Evolutionary conservation across 148 eudicot species (phyloP).

Genomic region (Talinum fruticosum): DNA sequence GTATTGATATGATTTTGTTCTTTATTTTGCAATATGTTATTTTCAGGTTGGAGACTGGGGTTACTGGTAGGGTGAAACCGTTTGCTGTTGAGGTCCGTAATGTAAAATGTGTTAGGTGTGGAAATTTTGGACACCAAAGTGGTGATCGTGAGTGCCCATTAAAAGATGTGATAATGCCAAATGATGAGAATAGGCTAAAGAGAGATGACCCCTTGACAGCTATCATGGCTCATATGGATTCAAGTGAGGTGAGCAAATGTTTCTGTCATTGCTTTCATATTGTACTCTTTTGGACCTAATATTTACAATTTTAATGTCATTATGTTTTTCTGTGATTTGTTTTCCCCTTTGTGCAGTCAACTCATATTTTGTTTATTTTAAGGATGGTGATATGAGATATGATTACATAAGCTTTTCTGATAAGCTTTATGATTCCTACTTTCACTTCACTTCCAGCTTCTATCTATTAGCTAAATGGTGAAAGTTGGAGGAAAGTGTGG

Average conservation of each 20-base stretch:
- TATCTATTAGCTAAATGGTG: not conserved
- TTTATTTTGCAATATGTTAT: constrained; percentile 4
- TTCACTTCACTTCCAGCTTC: not conserved
- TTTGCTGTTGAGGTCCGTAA: constrained; percentile 94
- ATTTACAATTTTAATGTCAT: not conserved
- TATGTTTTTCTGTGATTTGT: not conserved
- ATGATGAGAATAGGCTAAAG: constrained; percentile 89
- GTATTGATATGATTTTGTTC: constrained; percentile 1
- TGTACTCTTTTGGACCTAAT: not conserved
- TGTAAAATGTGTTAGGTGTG: constrained; percentile 96
- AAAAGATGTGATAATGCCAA: constrained; percentile 94
- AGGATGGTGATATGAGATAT: not conserved
- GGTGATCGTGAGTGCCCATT: constrained; percentile 98
- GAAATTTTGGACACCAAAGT: constrained; percentile 88
- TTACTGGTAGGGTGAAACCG: constrained; percentile 73
- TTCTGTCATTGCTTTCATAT: constrained; percentile 3
- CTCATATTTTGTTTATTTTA: not conserved
- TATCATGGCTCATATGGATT: constrained; percentile 74
- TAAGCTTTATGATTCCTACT: not conserved
- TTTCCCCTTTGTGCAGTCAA: not conserved
- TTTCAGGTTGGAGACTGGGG: constrained; percentile 91
- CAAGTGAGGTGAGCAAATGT: constrained; percentile 53
- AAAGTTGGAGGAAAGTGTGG: not conserved
- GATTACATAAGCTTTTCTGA: not conserved
- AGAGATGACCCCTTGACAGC: constrained; percentile 96